Conservation (phyloP, 129 eudicot species). For the Ambrosia trifida region DNA sequence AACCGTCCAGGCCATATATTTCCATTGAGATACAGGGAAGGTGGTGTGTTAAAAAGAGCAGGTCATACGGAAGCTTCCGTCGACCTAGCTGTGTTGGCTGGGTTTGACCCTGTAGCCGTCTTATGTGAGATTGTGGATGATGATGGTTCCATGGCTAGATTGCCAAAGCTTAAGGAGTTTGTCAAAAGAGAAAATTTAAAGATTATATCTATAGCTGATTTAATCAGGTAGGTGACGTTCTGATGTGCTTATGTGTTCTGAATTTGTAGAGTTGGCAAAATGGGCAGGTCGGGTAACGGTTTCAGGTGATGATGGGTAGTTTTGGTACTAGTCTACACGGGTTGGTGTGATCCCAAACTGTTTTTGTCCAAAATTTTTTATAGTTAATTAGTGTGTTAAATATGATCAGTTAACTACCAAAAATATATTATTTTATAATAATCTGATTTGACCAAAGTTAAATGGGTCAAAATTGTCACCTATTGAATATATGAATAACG, state of each 20-base stretch:
- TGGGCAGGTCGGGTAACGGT: too few relatives aligned
- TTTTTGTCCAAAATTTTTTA: too few relatives aligned
- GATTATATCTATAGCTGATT: conserved; percentile 67
- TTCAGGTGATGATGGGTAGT: too few relatives aligned
- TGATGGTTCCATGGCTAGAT: conserved; percentile 98
- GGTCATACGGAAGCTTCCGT: conserved; percentile 99
- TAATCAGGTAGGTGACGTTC: conserved; percentile 49
- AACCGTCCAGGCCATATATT: conserved; percentile 97
- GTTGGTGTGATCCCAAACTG: too few relatives aligned
- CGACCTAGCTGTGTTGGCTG: conserved; percentile 80
- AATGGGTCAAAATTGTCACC: not conserved
- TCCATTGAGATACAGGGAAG: conserved; percentile 88
- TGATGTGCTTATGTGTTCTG: not conserved
- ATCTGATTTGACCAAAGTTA: not conserved
- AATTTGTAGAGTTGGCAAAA: not conserved
- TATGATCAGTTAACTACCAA: too few relatives aligned
- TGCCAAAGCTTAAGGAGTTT: conserved; percentile 66
- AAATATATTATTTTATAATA: not conserved
- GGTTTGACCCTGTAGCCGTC: conserved; percentile 80
- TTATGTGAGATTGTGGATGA: conserved; percentile 95
- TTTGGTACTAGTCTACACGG: too few relatives aligned
- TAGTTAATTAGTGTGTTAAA: not conserved
- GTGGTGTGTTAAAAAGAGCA: conserved; percentile 94
- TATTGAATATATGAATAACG: not conserved
- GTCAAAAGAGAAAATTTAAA: conserved; percentile 47